Evolutionary conservation across 805 yeast genomes (phyloP).

Genomic region (Sugiyamaella smithiae): DNA sequence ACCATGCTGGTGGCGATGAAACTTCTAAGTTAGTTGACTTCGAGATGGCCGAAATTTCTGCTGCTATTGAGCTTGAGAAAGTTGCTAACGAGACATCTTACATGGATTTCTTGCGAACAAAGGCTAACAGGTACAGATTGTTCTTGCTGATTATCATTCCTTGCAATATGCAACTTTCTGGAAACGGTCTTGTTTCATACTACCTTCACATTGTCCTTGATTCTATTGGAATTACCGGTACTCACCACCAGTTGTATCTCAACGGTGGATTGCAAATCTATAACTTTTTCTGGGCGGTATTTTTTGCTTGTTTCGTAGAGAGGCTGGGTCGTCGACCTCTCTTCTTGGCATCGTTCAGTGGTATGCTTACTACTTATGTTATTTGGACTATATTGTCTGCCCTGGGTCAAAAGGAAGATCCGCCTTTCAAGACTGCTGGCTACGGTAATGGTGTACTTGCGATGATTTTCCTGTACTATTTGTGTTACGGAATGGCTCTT

Average conservation of each 20-base stretch:
- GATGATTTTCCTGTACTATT: constrained; percentile 9
- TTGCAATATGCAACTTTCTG: constrained; percentile 12
- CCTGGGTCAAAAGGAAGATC: constrained; percentile 38
- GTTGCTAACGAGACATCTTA: background rate
- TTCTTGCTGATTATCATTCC: constrained; percentile 10
- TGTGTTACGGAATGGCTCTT: constrained; percentile 14
- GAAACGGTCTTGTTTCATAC: constrained; percentile 32
- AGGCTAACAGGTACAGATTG: constrained; percentile 9
- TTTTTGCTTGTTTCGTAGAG: constrained; percentile 1
- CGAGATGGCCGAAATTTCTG: constrained; percentile 17
- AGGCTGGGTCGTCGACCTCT: constrained; percentile 6
- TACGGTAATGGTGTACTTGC: constrained; percentile 10
- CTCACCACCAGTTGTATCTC: constrained; percentile 7
- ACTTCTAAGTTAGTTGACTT: constrained; percentile 14
- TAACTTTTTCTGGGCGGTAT: constrained; percentile 1
- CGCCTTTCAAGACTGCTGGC: background rate
- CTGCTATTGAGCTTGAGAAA: constrained; percentile 18
- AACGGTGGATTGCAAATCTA: constrained; percentile 22
- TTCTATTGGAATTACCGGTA: constrained; percentile 49
- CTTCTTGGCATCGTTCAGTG: constrained; percentile 5
- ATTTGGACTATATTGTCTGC: constrained; percentile 49
- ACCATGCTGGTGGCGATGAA: constrained; percentile 20
- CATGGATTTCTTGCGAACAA: constrained; percentile 10
- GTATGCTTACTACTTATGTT: constrained; percentile 14
- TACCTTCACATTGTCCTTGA: constrained; percentile 49